A percentile compares a stretch with the other conserved stretches of the same genome.
Conservation (phyloP, 2,329 filamentous ascomycete species). For the Zasmidium citrigriseum region DNA sequence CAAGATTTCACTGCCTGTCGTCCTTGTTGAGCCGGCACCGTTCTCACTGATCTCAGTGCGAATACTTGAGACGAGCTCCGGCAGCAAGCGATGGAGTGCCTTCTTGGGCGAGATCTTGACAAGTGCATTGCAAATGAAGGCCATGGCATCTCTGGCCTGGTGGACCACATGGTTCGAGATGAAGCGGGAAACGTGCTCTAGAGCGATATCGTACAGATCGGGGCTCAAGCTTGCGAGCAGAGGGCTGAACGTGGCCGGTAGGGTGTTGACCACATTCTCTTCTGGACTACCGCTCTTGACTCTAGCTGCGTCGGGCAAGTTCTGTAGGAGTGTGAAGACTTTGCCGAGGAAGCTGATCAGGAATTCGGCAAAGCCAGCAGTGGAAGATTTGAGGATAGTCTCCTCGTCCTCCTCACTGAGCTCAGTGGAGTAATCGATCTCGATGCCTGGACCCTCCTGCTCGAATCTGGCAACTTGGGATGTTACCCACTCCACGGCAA, state of each 20-base stretch:
- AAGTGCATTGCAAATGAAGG: conserved; percentile 93
- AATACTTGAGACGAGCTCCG: conserved; percentile 87
- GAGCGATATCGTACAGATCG: conserved; percentile 85
- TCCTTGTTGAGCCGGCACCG: conserved; percentile 90
- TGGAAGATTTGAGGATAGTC: conserved; percentile 87
- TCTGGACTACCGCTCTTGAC: conserved; percentile 90
- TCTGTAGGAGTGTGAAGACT: conserved; percentile 93
- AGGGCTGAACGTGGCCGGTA: conserved; percentile 88
- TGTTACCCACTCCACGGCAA: conserved; percentile 92
- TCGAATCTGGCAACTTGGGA: conserved; percentile 94
- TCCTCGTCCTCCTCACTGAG: conserved; percentile 84
- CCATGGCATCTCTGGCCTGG: conserved; percentile 95
- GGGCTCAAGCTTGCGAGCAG: conserved; percentile 88
- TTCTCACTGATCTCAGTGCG: conserved; percentile 97
- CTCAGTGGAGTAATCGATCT: conserved; percentile 81
- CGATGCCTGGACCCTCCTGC: conserved; percentile 77
- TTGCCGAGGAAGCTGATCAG: conserved; percentile 86
- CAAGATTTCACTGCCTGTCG: conserved; percentile 88
- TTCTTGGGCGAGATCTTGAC: conserved; percentile 96
- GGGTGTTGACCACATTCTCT: conserved; percentile 93
- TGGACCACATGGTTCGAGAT: conserved; percentile 94
- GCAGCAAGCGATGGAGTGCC: conserved; percentile 85
- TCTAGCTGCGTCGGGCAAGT: conserved; percentile 85
- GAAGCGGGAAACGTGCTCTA: conserved; percentile 91
- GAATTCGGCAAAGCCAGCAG: conserved; percentile 91